phyloP scores from a whole-genome alignment of 1,284 basidiomycete genomes.

The Blastosporella zonata region DNA sequence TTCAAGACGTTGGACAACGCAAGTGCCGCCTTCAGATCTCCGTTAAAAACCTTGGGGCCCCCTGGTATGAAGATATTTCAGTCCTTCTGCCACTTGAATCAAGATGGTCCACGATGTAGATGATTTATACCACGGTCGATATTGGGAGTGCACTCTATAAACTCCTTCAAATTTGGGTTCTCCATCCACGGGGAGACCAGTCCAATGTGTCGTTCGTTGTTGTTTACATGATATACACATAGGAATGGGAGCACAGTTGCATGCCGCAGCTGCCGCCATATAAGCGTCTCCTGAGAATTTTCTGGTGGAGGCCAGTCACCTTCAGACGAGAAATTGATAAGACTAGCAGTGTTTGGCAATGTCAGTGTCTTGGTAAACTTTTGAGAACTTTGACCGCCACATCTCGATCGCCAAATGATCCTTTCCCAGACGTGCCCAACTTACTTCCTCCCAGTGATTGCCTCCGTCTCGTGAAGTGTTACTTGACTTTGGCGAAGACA shows the following conservation, averaged over 20 bases:
- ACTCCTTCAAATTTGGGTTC: conserved; percentile 28
- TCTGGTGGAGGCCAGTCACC: not conserved
- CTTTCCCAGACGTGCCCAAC: conserved; percentile 24
- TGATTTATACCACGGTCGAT: conserved; percentile 15
- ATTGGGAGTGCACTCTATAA: conserved; percentile 15
- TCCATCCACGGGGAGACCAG: conserved; percentile 35
- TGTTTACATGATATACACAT: conserved; percentile 21
- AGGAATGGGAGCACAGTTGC: conserved; percentile 26
- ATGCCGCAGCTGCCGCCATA: conserved; percentile 26
- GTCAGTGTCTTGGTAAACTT: conserved; percentile 14
- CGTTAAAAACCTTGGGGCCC: conserved; percentile 31
- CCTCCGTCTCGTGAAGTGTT: conserved; percentile 6
- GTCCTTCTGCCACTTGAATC: conserved; percentile 28
- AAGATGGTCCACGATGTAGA: conserved; percentile 14
- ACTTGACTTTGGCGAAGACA: conserved; percentile 11
- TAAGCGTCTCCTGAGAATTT: conserved; percentile 22
- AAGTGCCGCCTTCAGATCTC: conserved; percentile 31
- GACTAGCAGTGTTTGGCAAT: conserved; percentile 9
- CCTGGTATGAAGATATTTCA: conserved; percentile 32
- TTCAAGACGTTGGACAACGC: not conserved
- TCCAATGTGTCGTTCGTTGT: conserved; percentile 20
- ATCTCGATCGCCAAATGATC: conserved; percentile 13
- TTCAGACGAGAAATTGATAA: not conserved
- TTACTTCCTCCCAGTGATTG: conserved; percentile 18
- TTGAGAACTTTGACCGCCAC: conserved; percentile 23